These are phyloP conservation scores for Hawksworthiomyces lignivorus DNA, from an alignment of 2,329 filamentous ascomycete species.

Conservation along the genomic window DNA sequence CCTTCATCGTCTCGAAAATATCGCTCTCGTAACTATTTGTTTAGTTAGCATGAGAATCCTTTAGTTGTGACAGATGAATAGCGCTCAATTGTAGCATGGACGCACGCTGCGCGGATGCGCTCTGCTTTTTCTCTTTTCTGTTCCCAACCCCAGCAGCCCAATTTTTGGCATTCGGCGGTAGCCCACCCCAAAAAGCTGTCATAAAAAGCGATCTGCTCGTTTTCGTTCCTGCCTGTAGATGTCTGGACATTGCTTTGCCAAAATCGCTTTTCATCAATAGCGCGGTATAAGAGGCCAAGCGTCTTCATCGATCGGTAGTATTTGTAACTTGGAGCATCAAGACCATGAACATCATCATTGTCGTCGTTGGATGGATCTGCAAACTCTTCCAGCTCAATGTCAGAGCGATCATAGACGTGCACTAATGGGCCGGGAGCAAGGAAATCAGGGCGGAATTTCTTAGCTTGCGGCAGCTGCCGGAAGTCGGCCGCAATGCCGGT, in stretches of 20 bases:
- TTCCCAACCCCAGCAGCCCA: slow-evolving; percentile 28
- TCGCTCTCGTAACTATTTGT: slow-evolving; percentile 36
- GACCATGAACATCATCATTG: slow-evolving; percentile 40
- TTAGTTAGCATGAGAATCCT: slow-evolving; percentile 1
- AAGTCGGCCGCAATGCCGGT: slow-evolving; percentile 55
- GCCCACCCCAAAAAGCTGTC: slow-evolving; percentile 29
- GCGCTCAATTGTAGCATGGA: no score
- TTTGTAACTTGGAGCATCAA: slow-evolving; percentile 32
- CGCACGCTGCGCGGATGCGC: slow-evolving; percentile 40
- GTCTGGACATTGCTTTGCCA: slow-evolving; percentile 43
- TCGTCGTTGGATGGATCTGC: slow-evolving; percentile 26
- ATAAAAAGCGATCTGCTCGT: slow-evolving; percentile 31
- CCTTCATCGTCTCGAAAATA: slow-evolving; percentile 32
- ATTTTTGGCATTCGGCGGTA: slow-evolving; percentile 18
- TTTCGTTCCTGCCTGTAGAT: slow-evolving; percentile 19
- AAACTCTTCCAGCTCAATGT: slow-evolving; percentile 31
- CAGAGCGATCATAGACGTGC: slow-evolving; percentile 35
- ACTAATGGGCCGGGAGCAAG: slow-evolving; percentile 34
- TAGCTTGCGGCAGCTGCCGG: slow-evolving; percentile 31
- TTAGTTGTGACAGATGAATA: no score
- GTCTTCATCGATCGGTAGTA: slow-evolving; percentile 64
- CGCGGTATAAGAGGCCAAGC: slow-evolving; percentile 62
- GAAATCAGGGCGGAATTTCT: slow-evolving; percentile 44
- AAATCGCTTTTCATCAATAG: slow-evolving; percentile 64
- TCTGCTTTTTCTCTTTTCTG: slow-evolving; percentile 29